phyloP scores from a whole-genome alignment of 352 stramenopile species.

The Pythium sukuiense region DNA sequence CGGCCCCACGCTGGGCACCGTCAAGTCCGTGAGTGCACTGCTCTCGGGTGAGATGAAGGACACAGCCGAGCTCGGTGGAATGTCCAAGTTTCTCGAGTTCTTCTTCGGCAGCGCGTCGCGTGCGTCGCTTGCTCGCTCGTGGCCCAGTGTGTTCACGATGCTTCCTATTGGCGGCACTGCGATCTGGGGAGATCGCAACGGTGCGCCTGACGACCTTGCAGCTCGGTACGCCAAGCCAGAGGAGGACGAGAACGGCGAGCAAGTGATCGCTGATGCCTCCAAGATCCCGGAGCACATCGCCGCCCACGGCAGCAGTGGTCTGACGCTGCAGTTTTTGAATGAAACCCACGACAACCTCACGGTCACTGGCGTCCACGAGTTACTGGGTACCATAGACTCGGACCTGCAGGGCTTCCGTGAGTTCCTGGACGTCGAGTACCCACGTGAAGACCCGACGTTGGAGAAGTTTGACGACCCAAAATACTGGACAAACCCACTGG shows the following conservation, averaged over 20 bases:
- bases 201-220: constrained; percentile 65
- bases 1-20: constrained; percentile 90
- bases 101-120: constrained; percentile 67
- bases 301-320: constrained; percentile 48
- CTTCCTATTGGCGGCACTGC: constrained; percentile 90
- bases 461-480: constrained; percentile 56
- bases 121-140: constrained; percentile 61
- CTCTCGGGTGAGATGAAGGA: constrained; percentile 96
- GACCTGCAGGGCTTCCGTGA: constrained; percentile 47
- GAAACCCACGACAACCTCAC: constrained; percentile 57
- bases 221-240: constrained; percentile 50
- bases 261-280: constrained; percentile 30
- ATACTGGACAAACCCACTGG: constrained; percentile 90
- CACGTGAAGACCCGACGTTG: constrained; percentile 40
- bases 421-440: constrained; percentile 46
- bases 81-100: constrained; percentile 85
- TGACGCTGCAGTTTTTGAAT: constrained; percentile 60
- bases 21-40: constrained; percentile 91
- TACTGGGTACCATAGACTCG: constrained; percentile 49
- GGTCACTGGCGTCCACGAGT: constrained; percentile 40
- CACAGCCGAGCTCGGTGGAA: constrained; percentile 84
- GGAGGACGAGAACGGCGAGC: constrained; percentile 24
- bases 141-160: constrained; percentile 90
- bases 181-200: constrained; percentile 78
- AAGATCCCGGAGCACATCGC: constrained; percentile 46